These are phyloP conservation scores for Lichtheimia corymbifera DNA, from an alignment of 371 early-diverging fungal species.

Conservation along the genomic window DNA sequence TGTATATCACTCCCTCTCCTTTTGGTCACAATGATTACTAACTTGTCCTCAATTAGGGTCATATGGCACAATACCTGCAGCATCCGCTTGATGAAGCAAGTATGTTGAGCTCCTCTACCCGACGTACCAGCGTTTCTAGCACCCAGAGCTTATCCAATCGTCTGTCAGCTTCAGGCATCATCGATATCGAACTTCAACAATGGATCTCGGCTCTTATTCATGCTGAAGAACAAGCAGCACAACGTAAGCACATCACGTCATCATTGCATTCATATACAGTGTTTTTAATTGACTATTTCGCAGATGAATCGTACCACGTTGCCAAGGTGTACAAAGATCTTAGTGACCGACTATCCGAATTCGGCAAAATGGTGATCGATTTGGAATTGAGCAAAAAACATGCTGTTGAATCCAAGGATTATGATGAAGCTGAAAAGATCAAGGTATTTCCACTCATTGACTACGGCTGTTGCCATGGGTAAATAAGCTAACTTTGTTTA, in stretches of 20 bases:
- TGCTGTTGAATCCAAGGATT: slow-evolving; percentile 72
- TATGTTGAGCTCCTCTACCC: slow-evolving; percentile 42
- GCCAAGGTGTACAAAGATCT: slow-evolving; percentile 58
- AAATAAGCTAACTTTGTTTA: not conserved
- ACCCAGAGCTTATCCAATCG: slow-evolving; percentile 30
- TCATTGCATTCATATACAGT: too few relatives aligned
- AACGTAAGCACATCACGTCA: slow-evolving; percentile 21
- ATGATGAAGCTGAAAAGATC: slow-evolving; percentile 71
- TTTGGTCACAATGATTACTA: not conserved
- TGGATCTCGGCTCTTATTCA: slow-evolving; percentile 35
- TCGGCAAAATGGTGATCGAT: slow-evolving; percentile 61
- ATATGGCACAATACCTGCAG: slow-evolving; percentile 22
- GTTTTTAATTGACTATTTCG: not conserved
- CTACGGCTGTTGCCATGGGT: not conserved
- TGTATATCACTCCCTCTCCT: not conserved
- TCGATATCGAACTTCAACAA: slow-evolving; percentile 44
- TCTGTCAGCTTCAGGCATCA: slow-evolving; percentile 23
- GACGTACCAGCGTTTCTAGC: slow-evolving; percentile 49
- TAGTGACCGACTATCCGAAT: slow-evolving; percentile 30
- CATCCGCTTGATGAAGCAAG: slow-evolving; percentile 37
- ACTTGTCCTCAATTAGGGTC: slow-evolving; percentile 21
- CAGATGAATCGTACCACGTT: slow-evolving; percentile 26
- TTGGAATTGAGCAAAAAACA: slow-evolving; percentile 59
- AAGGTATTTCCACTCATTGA: slow-evolving; percentile 33
- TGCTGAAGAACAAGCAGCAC: slow-evolving; percentile 42